Percentiles rank a stretch among this genome's conserved stretches.
phyloP scores from a whole-genome alignment of 257 asterid species.

The Cinchona pubescens region DNA sequence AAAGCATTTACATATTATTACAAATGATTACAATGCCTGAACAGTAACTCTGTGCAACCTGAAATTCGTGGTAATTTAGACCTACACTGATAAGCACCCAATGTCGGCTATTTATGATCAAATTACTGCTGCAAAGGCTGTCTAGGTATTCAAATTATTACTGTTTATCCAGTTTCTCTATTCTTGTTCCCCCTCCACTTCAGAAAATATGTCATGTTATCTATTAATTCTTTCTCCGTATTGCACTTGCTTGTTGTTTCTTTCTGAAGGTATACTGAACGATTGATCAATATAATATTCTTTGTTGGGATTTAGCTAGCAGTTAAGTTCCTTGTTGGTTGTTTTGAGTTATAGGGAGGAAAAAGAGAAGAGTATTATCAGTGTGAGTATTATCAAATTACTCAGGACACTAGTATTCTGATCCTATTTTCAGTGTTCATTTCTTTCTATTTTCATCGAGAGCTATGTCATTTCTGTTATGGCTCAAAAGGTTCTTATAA shows the following conservation, averaged over 20 bases:
- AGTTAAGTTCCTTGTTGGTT: background rate
- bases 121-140: background rate
- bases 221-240: background rate
- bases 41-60: background rate
- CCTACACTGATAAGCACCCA: background rate
- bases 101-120: background rate
- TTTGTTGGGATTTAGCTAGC: background rate
- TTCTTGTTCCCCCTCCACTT: background rate
- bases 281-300: background rate
- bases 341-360: background rate
- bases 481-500: background rate
- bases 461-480: background rate
- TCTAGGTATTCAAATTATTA: background rate
- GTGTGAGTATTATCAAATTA: too few species aligned
- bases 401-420: background rate
- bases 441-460: background rate
- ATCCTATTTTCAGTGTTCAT: background rate
- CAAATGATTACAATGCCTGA: background rate
- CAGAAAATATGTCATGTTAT: background rate
- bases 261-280: background rate
- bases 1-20: background rate
- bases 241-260: background rate
- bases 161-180: background rate
- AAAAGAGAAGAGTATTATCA: background rate
- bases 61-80: background rate